These are phyloP conservation scores for Babesia ovis DNA, from an alignment of 169 alveolate species.

Conservation along the genomic window DNA sequence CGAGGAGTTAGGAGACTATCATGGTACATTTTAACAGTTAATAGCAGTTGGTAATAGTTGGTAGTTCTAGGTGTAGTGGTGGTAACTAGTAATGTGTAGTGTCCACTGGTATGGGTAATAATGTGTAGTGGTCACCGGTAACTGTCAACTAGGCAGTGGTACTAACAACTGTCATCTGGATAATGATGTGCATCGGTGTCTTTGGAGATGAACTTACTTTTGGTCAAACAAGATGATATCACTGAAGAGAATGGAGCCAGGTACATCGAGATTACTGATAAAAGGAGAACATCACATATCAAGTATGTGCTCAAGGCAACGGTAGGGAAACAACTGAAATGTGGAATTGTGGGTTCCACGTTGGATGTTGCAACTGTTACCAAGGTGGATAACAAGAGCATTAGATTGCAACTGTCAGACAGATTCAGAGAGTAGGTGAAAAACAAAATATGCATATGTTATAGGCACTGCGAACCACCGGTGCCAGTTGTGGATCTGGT, in stretches of 20 bases:
- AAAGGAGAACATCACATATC: conserved; percentile 28
- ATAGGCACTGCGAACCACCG: conserved; percentile 12
- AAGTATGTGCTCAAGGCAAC: conserved; percentile 47
- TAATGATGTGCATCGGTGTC: no score
- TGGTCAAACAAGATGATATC: conserved; percentile 30
- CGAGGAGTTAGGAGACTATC: background rate
- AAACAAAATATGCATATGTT: background rate
- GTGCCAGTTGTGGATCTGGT: conserved; percentile 71
- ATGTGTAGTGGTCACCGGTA: no score
- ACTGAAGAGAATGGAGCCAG: conserved; percentile 6
- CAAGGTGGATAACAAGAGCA: background rate
- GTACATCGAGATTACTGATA: conserved; percentile 44
- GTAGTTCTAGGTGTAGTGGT: no score
- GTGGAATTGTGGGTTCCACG: conserved; percentile 45
- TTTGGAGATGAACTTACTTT: conserved; percentile 48
- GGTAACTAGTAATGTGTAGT: no score
- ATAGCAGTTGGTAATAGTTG: no score
- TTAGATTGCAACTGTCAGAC: conserved; percentile 31
- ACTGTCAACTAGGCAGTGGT: no score
- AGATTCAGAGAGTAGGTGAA: conserved; percentile 22
- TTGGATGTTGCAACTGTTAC: conserved; percentile 48
- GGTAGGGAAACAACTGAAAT: conserved; percentile 48
- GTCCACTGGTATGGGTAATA: no score
- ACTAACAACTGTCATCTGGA: no score
- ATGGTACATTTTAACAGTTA: no score